Evolutionary conservation across 2,329 filamentous ascomycete genomes (phyloP).

Genomic region (Penicillium sp.): DNA sequence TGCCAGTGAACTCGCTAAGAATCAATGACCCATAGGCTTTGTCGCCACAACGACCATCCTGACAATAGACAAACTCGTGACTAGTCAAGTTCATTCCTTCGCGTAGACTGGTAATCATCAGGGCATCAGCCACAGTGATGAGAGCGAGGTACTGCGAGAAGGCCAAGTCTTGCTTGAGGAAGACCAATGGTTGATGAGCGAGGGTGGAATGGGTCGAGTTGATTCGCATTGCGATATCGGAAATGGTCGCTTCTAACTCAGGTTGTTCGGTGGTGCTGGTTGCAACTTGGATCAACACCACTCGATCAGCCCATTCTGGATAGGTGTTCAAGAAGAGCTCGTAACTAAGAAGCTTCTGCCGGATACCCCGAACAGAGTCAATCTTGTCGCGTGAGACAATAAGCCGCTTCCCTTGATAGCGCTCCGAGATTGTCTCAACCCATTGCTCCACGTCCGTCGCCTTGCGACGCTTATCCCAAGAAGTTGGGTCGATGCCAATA

Average conservation of each 20-base stretch:
- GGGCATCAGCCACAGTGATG: slow-evolving; percentile 80
- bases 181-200: slow-evolving; percentile 88
- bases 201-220: slow-evolving; percentile 89
- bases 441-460: slow-evolving; percentile 73
- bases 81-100: slow-evolving; percentile 97
- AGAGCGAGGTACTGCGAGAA: slow-evolving; percentile 92
- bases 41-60: slow-evolving; percentile 71
- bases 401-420: slow-evolving; percentile 82
- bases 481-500: slow-evolving; percentile 86
- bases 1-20: slow-evolving; percentile 92
- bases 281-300: slow-evolving; percentile 90
- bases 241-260: slow-evolving; percentile 83
- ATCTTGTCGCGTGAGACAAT: slow-evolving; percentile 94
- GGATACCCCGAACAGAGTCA: slow-evolving; percentile 85
- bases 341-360: slow-evolving; percentile 88
- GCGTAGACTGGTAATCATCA: slow-evolving; percentile 93
- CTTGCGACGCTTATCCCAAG: slow-evolving; percentile 67
- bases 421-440: slow-evolving; percentile 75
- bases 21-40: slow-evolving; percentile 89
- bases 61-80: slow-evolving; percentile 90
- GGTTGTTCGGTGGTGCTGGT: slow-evolving; percentile 85
- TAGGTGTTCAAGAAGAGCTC: slow-evolving; percentile 94
- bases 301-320: slow-evolving; percentile 81
- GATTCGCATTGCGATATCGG: slow-evolving; percentile 90
- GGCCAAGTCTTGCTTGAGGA: slow-evolving; percentile 90